Evolutionary conservation across 208 protist genomes (phyloP).

Genomic region (Novymonas esmeraldas): DNA sequence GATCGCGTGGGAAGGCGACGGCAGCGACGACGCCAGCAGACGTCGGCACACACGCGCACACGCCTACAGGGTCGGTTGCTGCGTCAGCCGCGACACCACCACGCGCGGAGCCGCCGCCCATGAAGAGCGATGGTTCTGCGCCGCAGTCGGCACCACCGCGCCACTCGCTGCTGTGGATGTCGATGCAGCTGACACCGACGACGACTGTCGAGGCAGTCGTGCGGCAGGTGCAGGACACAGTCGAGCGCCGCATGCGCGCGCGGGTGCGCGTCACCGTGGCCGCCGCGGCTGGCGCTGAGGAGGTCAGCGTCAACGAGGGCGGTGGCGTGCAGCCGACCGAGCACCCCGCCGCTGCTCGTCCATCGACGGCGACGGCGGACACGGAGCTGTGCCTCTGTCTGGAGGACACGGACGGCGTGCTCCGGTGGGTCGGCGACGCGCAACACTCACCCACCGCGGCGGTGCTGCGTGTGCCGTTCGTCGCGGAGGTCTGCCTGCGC

Average conservation of each 20-base stretch:
- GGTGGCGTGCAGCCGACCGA: neutral
- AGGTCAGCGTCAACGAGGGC: neutral
- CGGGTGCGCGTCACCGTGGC: no score
- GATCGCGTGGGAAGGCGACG: no score
- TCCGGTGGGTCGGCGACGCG: slow-evolving; percentile 38
- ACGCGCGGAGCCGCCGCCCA: no score
- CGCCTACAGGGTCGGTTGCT: neutral
- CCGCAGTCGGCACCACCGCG: neutral
- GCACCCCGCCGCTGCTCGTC: no score
- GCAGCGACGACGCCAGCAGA: no score
- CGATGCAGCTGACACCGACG: slow-evolving; percentile 30
- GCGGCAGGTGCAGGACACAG: slow-evolving; percentile 27
- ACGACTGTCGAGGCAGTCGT: slow-evolving; percentile 39
- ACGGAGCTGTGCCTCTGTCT: slow-evolving; percentile 43
- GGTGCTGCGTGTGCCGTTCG: slow-evolving; percentile 32
- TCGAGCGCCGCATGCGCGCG: slow-evolving; percentile 40
- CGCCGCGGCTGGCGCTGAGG: no score
- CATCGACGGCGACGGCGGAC: no score
- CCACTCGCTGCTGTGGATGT: slow-evolving; percentile 47
- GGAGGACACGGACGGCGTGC: slow-evolving; percentile 30
- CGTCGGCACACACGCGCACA: no score
- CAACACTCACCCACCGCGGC: slow-evolving; percentile 12
- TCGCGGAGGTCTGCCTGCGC: slow-evolving; percentile 29
- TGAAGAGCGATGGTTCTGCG: no score
- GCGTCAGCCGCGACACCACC: neutral